Percentiles rank a stretch among this genome's conserved stretches.
phyloP scores from a whole-genome alignment of 2,329 filamentous ascomycete genomes.

The Leptographium galeiforme region DNA sequence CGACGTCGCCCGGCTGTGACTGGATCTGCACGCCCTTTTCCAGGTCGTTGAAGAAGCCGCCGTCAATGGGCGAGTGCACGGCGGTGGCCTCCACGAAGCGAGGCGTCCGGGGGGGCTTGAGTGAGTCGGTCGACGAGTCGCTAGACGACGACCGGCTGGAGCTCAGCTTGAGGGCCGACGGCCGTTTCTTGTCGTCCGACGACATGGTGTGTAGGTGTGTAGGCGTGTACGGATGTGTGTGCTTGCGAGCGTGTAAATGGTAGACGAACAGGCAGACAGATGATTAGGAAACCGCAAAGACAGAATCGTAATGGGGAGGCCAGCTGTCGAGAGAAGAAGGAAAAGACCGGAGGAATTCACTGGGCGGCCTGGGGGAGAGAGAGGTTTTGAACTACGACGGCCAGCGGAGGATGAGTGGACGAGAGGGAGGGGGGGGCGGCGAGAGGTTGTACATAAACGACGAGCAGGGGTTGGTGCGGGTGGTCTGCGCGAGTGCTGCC shows the following conservation, averaged over 20 bases:
- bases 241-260: slow-evolving; percentile 14
- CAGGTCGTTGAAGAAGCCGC: slow-evolving; percentile 44
- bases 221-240: neutral
- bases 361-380: slow-evolving; percentile 24
- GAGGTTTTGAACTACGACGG: slow-evolving; percentile 38
- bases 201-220: neutral
- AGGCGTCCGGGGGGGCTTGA: slow-evolving; percentile 59
- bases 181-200: slow-evolving; percentile 41
- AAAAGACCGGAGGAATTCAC: slow-evolving; percentile 15
- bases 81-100: slow-evolving; percentile 73
- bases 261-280: slow-evolving; percentile 22
- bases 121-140: slow-evolving; percentile 38
- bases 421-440: slow-evolving; percentile 18
- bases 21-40: slow-evolving; percentile 44
- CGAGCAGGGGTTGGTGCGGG: slow-evolving; percentile 21
- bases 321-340: slow-evolving; percentile 37
- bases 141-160: slow-evolving; percentile 37
- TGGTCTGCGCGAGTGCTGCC: slow-evolving; percentile 14
- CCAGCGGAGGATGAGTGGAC: slow-evolving; percentile 5
- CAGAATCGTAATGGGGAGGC: slow-evolving; percentile 30
- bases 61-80: slow-evolving; percentile 62
- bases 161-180: slow-evolving; percentile 39
- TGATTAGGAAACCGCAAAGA: slow-evolving; percentile 18
- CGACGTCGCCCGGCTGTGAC: slow-evolving; percentile 70
- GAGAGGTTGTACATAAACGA: slow-evolving; percentile 18